These are phyloP conservation scores for Candolleomyces eurysporus DNA, from an alignment of 768 basidiomycete genomes.

Conservation along the genomic window DNA sequence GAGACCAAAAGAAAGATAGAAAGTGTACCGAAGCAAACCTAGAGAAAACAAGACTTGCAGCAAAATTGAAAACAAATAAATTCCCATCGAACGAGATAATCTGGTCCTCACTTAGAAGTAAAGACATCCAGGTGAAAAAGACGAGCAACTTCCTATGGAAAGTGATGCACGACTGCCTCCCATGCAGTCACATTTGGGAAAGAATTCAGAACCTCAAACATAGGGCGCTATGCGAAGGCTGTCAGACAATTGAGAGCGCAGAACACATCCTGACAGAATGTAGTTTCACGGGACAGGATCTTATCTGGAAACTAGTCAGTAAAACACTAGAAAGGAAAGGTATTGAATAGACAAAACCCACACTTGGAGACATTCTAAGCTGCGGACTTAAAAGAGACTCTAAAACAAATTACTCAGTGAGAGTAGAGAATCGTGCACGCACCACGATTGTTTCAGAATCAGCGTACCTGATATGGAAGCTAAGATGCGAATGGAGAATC, in stretches of 20 bases:
- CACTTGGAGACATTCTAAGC: conserved; percentile 15
- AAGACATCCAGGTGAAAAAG: background rate
- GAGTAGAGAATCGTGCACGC: background rate
- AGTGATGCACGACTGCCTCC: conserved; percentile 17
- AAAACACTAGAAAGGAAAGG: conserved; percentile 12
- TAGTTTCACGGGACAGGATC: conserved; percentile 14
- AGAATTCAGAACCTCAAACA: conserved; percentile 22
- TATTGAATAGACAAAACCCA: conserved; percentile 3
- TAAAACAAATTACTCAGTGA: background rate
- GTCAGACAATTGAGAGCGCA: conserved; percentile 19
- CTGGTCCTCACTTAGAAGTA: background rate
- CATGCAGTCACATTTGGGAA: conserved; percentile 13
- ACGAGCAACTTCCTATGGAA: conserved; percentile 18
- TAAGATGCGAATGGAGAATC: conserved; percentile 24
- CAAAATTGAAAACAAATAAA: background rate
- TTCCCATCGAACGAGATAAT: background rate
- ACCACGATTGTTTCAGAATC: conserved; percentile 25
- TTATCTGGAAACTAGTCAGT: conserved; percentile 18
- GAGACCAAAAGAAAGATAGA: background rate
- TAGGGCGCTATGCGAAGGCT: conserved; percentile 12
- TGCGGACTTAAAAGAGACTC: conserved; percentile 7
- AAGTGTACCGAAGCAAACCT: background rate
- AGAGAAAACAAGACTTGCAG: background rate
- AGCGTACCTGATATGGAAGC: conserved; percentile 25
- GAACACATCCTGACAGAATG: conserved; percentile 27